Evolutionary conservation across 2,329 filamentous ascomycete genomes (phyloP).

Genomic region (Lasiodiplodia sp.): DNA sequence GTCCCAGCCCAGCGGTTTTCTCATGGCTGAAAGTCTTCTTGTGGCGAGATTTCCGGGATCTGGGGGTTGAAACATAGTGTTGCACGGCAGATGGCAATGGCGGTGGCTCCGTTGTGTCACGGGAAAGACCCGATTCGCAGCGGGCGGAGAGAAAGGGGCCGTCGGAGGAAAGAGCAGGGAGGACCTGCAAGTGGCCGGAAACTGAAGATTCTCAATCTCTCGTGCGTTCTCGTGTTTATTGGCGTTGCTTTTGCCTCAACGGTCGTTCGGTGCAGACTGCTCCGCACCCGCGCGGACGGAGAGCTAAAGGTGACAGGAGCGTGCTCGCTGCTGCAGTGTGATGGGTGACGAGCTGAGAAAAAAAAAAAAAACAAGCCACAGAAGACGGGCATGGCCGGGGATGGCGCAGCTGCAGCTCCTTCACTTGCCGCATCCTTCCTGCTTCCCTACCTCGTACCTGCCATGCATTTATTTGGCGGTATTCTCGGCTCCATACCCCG

Average conservation of each 20-base stretch:
- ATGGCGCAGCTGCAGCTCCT: not conserved
- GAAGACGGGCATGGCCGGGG: not conserved
- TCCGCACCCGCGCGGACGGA: not conserved
- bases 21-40: not conserved
- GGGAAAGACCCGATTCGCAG: slow-evolving; percentile 13
- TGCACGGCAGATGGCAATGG: slow-evolving; percentile 1
- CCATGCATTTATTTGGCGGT: not conserved
- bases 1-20: not conserved
- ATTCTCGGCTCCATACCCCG: not conserved
- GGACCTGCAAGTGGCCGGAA: not conserved
- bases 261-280: not conserved
- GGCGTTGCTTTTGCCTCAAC: not conserved
- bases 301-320: slow-evolving; percentile 1
- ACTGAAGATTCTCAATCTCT: not conserved
- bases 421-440: not conserved
- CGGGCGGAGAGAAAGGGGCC: not conserved
- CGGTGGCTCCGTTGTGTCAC: slow-evolving; percentile 1
- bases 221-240: not conserved
- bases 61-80: slow-evolving; percentile 8
- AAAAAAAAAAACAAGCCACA: not conserved
- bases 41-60: not conserved
- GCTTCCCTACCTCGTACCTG: not conserved
- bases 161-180: not conserved
- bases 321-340: not conserved
- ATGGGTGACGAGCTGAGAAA: slow-evolving; percentile 1